Evolutionary conservation across 192 early-diverging fungal genomes (phyloP), one percentile per base, ranked within the genome.

Genomic region (Powellomyces hirtus): DNA sequence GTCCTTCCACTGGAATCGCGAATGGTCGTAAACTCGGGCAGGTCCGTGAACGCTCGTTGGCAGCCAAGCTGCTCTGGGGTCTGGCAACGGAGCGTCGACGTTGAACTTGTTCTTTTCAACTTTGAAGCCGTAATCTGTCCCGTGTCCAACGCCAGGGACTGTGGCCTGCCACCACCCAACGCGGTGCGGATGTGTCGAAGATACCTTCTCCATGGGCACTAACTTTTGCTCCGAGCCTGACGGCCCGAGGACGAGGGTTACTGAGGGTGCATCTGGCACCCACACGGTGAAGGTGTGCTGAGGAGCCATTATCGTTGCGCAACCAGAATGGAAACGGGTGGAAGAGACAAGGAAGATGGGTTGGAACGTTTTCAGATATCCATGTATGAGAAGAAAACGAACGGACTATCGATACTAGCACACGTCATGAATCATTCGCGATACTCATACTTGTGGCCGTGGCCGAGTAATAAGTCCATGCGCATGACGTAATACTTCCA

Each of bases 71-170:
- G 38, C 70, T 14, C 70, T 26, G 10, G 70, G 70, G 58, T 72
- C 70, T 37, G 70, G 70, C 53, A 72, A 44, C 0, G 70, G 70
- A 10, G 49, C 61, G 0, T 72, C 70, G 10, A 72, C 70, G 18
- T 63, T 63, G 62, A 40, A 72, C 45, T 72, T 72, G 62, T 72
- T 72, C 5, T 72, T 59, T 45, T 64, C 55, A n/a, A 64, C 55
- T 38, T 42, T 40, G 53, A 56, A 72, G 34, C 70, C 70, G 57
- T 72, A 72, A 60, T 71, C 59, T 22, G 68, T 38, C 18, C 68
- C 68, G 60, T 71, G 68, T 11, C 49, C 60, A 16, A 38, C 68
- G 18, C 40, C 61, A 1, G 44, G 45, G 22, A 71, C 68, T 8
- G 29, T 34, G 7, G 38, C 68, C 31, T 71, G 30, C 68, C 68